These are phyloP conservation scores for Boletales sp. DNA, from an alignment of 768 basidiomycete species.

Conservation along the genomic window DNA sequence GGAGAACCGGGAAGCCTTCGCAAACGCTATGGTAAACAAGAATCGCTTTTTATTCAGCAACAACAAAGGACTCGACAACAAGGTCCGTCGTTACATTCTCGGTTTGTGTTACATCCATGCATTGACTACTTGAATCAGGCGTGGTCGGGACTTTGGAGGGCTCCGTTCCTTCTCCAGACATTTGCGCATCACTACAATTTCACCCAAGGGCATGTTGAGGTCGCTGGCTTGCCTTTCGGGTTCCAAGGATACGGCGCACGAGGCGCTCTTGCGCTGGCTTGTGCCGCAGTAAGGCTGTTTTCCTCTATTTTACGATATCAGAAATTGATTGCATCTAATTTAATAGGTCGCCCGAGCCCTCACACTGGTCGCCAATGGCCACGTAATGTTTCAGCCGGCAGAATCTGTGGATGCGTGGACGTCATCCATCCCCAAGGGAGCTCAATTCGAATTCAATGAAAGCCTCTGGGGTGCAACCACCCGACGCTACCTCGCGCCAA, in stretches of 20 bases:
- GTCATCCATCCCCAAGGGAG: too few species aligned
- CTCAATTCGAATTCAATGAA: too few species aligned
- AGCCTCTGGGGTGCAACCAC: too few species aligned
- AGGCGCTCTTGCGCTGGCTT: slow-evolving; percentile 8
- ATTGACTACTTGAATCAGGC: not conserved
- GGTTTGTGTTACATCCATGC: not conserved
- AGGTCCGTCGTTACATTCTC: not conserved
- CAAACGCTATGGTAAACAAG: not conserved
- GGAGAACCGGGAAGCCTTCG: not conserved
- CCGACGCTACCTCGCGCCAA: too few species aligned
- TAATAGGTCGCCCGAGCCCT: too few species aligned
- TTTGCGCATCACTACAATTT: slow-evolving; percentile 10
- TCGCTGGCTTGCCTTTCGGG: not conserved
- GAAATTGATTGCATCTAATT: too few species aligned
- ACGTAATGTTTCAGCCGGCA: too few species aligned
- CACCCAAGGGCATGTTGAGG: slow-evolving; percentile 1
- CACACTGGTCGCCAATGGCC: too few species aligned
- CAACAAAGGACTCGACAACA: not conserved
- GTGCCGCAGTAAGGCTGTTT: not conserved
- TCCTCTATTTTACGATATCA: not conserved
- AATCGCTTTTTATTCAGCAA: slow-evolving; percentile 5
- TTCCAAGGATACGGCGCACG: not conserved
- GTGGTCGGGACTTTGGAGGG: too few species aligned
- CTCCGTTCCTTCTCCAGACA: slow-evolving; percentile 9
- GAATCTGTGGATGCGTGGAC: too few species aligned